Conservation (phyloP, 2,329 filamentous ascomycete species). For the Tolypocladium ophioglossoides region DNA sequence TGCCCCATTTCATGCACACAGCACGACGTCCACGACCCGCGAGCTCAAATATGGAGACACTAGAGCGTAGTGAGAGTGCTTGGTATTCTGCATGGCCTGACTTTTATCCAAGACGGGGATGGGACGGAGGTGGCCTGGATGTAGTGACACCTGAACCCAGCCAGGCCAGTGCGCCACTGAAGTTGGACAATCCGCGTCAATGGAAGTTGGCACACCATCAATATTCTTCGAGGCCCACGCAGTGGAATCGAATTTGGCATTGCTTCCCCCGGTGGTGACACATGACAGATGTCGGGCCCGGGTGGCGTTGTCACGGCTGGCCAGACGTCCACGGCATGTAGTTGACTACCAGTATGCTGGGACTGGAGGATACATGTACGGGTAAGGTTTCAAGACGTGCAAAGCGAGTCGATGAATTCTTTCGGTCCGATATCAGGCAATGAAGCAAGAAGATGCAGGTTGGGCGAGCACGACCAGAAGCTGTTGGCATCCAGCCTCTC, state of each 20-base stretch:
- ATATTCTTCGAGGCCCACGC: neutral
- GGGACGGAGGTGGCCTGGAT: neutral
- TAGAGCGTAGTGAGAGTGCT: neutral
- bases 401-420: neutral
- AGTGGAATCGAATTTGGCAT: no score
- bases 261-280: neutral
- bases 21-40: neutral
- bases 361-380: neutral
- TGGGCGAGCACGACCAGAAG: neutral
- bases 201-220: neutral
- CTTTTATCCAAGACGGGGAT: no score
- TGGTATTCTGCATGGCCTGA: neutral
- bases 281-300: neutral
- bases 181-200: neutral
- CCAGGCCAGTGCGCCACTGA: neutral
- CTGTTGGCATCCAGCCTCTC: neutral
- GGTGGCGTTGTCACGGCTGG: no score
- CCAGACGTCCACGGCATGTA: neutral
- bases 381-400: neutral
- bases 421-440: neutral
- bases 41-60: neutral
- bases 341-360: neutral
- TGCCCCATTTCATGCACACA: neutral
- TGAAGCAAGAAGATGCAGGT: neutral
- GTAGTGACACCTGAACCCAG: no score